phyloP scores from a whole-genome alignment of 345 rosid genomes.

The Tarenaya hassleriana region DNA sequence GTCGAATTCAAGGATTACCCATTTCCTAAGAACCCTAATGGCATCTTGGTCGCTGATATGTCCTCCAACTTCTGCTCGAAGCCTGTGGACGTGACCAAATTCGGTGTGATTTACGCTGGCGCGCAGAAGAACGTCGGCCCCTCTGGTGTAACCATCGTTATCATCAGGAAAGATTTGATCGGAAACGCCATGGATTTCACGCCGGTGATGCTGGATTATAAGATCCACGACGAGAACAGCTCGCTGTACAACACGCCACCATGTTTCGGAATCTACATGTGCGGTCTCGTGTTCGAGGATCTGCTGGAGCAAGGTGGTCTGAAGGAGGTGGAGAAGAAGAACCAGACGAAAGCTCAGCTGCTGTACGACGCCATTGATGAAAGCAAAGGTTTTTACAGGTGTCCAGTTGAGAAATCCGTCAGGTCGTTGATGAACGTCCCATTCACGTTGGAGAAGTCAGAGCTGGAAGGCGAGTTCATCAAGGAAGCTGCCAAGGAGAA shows the following conservation, averaged over 20 bases:
- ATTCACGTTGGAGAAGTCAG: constrained; percentile 78
- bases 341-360: constrained; percentile 61
- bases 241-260: constrained; percentile 91
- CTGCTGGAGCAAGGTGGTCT: constrained; percentile 81
- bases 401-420: constrained; percentile 86
- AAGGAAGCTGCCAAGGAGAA: constrained; percentile 90
- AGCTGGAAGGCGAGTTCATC: constrained; percentile 77
- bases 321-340: constrained; percentile 84
- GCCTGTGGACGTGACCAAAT: constrained; percentile 77
- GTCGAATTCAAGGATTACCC: constrained; percentile 93
- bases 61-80: constrained; percentile 94
- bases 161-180: constrained; percentile 69
- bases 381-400: constrained; percentile 72
- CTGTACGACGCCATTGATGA: constrained; percentile 70
- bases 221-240: constrained; percentile 71
- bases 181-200: constrained; percentile 60
- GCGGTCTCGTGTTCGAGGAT: constrained; percentile 92
- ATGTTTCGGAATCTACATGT: constrained; percentile 85
- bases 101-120: constrained; percentile 94
- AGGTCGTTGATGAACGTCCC: constrained; percentile 99
- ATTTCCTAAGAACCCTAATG: constrained; percentile 40
- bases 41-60: constrained; percentile 83
- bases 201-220: constrained; percentile 90
- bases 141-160: constrained; percentile 87
- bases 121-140: constrained; percentile 99